Evolutionary conservation across 441 rosid genomes (phyloP), one percentile per base, ranked within the genome.

Genomic region (Eutrema salsugineum): DNA sequence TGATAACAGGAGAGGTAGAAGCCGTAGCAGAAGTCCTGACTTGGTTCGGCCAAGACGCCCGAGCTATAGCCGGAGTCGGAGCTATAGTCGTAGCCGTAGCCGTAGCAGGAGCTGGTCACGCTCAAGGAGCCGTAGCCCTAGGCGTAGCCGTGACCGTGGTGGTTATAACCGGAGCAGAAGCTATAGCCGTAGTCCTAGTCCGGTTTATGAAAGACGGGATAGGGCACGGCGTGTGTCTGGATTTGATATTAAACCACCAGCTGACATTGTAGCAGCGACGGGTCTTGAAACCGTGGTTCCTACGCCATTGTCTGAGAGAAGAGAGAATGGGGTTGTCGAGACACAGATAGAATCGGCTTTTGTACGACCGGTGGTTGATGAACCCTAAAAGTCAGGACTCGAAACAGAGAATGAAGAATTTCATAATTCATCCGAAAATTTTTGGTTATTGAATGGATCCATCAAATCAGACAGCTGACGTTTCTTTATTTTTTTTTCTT

Each of bases 1-100:
- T 81, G 96, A 85, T 73, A 85, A 83, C 68, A 94, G 94, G 79
- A 83, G 93, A 79, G 93, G 89, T 39, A 82, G 97, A 83, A 88
- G 90, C 73, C 82, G 77, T 68, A 91, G 97, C 63, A 86, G 85
- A 71, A 93, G 97, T 74, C 96, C 91, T 32, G 87, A 85, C 2
- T 81, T 82, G 78, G 91, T 85, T 58, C 72, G 89, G 39, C 86
- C 90, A 15, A 78, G 88, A 80, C 85, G 88, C 50, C 74, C 71
- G 5, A 86, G 87, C 76, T 77, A 77, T 5, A 86, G 91, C 16
- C 40, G 83, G 3, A 90, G 91, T 9, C 24, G 78, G 8, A 80
- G 82, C 17, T 22, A 79, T 0, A 83, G 89, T 12, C 46, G 81
- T 10, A 83, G 89, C 7, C 55, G 84, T n/a, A 83, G 89, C 38